These are phyloP conservation scores for Deakozyma indianensis DNA, from an alignment of 805 yeast genomes.

Conservation along the genomic window DNA sequence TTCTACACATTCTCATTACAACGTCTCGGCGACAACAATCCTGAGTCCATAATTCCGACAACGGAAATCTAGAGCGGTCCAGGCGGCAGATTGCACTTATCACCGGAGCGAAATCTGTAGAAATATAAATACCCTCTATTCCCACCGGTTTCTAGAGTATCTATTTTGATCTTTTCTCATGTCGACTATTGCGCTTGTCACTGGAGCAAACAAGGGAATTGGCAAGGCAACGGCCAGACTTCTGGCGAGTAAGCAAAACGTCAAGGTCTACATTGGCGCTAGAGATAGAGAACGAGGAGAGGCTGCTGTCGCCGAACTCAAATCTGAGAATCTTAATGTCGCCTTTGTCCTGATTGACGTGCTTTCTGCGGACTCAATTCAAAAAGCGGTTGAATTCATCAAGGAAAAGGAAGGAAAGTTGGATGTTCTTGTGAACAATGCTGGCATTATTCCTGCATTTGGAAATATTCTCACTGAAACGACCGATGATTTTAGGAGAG, in stretches of 20 bases:
- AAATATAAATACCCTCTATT: too few relatives aligned
- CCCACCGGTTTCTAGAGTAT: too few relatives aligned
- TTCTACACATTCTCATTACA: too few relatives aligned
- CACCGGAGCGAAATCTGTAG: too few relatives aligned
- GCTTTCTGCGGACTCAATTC: background rate
- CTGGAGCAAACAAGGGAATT: slow-evolving; percentile 6
- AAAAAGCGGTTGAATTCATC: background rate
- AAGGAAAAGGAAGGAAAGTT: slow-evolving; percentile 4
- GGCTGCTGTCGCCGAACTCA: background rate
- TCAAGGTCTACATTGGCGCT: background rate
- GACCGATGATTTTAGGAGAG: background rate
- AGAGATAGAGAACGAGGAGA: background rate
- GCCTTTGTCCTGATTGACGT: slow-evolving; percentile 2
- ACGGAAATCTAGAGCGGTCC: too few relatives aligned
- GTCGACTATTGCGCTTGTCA: slow-evolving; percentile 3
- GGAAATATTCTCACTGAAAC: background rate
- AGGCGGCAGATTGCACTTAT: too few relatives aligned
- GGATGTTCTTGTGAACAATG: slow-evolving; percentile 21
- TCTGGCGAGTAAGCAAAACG: slow-evolving; percentile 2
- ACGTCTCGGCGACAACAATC: too few relatives aligned
- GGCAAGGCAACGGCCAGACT: slow-evolving; percentile 2
- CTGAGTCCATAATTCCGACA: too few relatives aligned
- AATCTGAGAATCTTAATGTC: background rate
- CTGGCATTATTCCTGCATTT: slow-evolving; percentile 13
- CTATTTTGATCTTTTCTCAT: too few relatives aligned